Conservation (phyloP, 768 basidiomycete genomes). For the Dacryopinax primogenitus region DNA sequence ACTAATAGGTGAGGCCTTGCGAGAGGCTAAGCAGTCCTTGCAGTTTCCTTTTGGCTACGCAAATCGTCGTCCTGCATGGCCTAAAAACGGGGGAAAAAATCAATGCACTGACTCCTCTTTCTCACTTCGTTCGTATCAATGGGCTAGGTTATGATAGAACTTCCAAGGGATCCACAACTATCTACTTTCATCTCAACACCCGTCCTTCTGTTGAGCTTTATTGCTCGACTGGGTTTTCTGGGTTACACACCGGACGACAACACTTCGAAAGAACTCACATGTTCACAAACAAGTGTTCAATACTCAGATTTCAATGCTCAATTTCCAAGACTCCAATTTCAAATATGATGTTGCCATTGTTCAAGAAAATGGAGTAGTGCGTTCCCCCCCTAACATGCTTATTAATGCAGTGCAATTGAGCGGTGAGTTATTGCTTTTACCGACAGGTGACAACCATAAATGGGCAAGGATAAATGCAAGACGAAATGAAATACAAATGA, state of each 20-base stretch:
- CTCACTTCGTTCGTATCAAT: not conserved
- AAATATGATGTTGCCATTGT: no score
- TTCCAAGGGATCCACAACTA: not conserved
- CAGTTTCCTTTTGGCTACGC: not conserved
- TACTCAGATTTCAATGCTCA: no score
- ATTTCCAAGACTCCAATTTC: no score
- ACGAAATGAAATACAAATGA: not conserved
- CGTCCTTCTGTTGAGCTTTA: not conserved
- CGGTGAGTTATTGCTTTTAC: slow-evolving; percentile 8
- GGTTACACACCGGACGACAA: no score
- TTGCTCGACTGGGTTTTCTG: not conserved
- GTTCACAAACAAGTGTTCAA: no score
- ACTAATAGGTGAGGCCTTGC: not conserved
- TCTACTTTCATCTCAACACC: not conserved
- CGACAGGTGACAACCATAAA: not conserved
- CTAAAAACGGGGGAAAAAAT: no score
- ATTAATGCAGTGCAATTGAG: slow-evolving; percentile 7
- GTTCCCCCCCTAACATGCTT: no score
- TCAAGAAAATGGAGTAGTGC: no score
- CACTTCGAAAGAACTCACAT: no score
- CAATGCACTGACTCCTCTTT: no score
- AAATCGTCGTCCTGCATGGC: no score
- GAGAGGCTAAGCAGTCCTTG: not conserved
- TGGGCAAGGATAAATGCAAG: not conserved
- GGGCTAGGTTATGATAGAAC: not conserved